phyloP scores from a whole-genome alignment of 2,329 filamentous ascomycete species.

The Microcera coccophila region DNA sequence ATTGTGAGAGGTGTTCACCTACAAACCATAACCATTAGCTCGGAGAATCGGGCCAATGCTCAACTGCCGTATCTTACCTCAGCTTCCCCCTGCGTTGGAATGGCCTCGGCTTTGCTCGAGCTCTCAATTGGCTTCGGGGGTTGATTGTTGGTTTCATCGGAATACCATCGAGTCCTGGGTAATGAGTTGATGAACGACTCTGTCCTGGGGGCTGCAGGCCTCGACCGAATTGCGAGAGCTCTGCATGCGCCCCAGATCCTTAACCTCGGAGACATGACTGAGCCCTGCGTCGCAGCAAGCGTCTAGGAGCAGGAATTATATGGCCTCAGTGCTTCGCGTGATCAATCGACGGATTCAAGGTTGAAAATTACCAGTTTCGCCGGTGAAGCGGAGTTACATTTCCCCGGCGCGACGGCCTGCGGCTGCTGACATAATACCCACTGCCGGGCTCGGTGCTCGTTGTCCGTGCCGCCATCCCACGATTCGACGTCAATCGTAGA shows the following conservation, averaged over 20 bases:
- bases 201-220: slow-evolving; percentile 23
- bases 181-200: slow-evolving; percentile 20
- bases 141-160: slow-evolving; percentile 31
- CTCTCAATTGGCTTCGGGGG: slow-evolving; percentile 22
- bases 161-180: slow-evolving; percentile 27
- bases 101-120: slow-evolving; percentile 9
- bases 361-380: slow-evolving; percentile 25
- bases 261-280: slow-evolving; percentile 33
- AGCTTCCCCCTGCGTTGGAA: slow-evolving; percentile 7
- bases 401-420: slow-evolving; percentile 11
- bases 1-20: slow-evolving; percentile 12
- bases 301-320: slow-evolving; percentile 22
- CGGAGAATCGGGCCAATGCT: slow-evolving; percentile 5
- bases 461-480: neutral
- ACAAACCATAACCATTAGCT: slow-evolving; percentile 14
- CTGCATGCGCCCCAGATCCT: slow-evolving; percentile 34
- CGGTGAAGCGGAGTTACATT: slow-evolving; percentile 17
- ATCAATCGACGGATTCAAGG: slow-evolving; percentile 20
- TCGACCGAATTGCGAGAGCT: slow-evolving; percentile 30
- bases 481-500: too few species aligned
- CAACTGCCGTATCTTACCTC: slow-evolving; percentile 22
- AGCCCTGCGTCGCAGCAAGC: slow-evolving; percentile 27
- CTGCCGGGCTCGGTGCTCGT: neutral
- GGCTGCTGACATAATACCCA: neutral
- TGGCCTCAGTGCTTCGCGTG: slow-evolving; percentile 22